Percentiles rank a stretch among this genome's conserved stretches.
These are phyloP conservation scores for Nitzschia palea DNA, from an alignment of 108 stramenopile species.

Conservation along the genomic window DNA sequence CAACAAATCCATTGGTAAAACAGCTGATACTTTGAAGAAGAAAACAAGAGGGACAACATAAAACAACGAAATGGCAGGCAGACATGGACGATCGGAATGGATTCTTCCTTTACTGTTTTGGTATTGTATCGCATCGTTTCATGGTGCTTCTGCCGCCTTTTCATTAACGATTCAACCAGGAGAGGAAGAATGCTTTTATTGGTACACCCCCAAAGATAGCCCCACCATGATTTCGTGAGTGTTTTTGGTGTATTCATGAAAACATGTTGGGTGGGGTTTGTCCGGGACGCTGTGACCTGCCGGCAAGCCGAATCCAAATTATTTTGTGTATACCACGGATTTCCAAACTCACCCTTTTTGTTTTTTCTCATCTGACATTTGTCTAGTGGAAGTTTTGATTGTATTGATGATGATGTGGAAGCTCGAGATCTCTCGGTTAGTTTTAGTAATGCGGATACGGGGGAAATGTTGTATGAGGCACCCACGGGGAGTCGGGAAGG, in stretches of 20 bases:
- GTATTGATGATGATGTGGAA: conserved; percentile 42
- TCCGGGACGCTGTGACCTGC: neutral
- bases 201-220: conserved; percentile 12
- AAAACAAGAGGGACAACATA: neutral
- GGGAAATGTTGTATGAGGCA: conserved; percentile 48
- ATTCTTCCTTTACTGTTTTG: neutral
- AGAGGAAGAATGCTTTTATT: conserved; percentile 28
- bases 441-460: conserved; percentile 16
- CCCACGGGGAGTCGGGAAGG: conserved; percentile 51
- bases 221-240: conserved; percentile 6
- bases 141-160: conserved; percentile 12
- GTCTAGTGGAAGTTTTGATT: conserved; percentile 45
- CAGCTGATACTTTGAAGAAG: neutral
- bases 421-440: conserved; percentile 23
- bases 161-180: conserved; percentile 18
- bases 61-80: neutral
- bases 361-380: neutral
- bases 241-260: neutral
- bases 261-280: neutral
- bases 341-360: neutral
- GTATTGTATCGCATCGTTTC: neutral
- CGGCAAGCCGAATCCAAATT: neutral
- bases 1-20: neutral
- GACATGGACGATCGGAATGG: neutral
- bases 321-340: too few species aligned